Evolutionary conservation across 2,329 filamentous ascomycete species (phyloP), one percentile per base, ranked within the genome.

Genomic region (Xylariaceae sp.): DNA sequence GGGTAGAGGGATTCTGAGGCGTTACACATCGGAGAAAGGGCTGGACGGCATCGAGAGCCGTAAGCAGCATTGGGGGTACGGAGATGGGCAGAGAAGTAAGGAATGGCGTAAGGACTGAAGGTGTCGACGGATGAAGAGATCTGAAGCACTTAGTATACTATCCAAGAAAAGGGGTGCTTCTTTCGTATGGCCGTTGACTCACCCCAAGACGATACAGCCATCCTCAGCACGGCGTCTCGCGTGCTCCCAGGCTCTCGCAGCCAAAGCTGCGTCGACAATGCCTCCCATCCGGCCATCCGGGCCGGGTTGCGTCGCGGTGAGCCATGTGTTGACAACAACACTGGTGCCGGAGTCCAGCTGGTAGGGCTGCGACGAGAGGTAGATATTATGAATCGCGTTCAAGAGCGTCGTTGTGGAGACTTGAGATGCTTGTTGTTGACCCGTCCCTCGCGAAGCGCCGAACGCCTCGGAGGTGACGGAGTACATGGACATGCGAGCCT

Each of bases 281-380:
- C 89, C 90, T 55, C 89, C 90, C 51, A 80, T 78, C 58, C 83
- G 81, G 44, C 88, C 89, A 68, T 91, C 84, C 2, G 84, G 81
- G 45, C 87, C 85, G 23, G 83, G 77, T 66, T 89, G 89, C 34
- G 85, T 81, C 15, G 90, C 90, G 2, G 90, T 96, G 56, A 94
- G 82, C 92, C 92, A 97, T 59, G 92, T 97, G 77, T 97, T 97
- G 65, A 97, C 91, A 0, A 94, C 92, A 45, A 97, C 74, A 73
- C 91, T 96, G 41, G 92, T 94, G 66, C 90, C 91, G 52, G 92
- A 87, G 74, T 99, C 94, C 51, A 99, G 83, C 63, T 82, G 82
- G 73, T 96, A 94, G n/a, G 93, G 85, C 69, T 91, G 86, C 35
- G 86, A 87, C 2, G 89, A 86, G 52, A 90, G 83, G 74, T 96